Base-by-base conservation (phyloP, 228 moss, liverwort and hornwort species). In the Sphagnum magellanicum region DNA sequence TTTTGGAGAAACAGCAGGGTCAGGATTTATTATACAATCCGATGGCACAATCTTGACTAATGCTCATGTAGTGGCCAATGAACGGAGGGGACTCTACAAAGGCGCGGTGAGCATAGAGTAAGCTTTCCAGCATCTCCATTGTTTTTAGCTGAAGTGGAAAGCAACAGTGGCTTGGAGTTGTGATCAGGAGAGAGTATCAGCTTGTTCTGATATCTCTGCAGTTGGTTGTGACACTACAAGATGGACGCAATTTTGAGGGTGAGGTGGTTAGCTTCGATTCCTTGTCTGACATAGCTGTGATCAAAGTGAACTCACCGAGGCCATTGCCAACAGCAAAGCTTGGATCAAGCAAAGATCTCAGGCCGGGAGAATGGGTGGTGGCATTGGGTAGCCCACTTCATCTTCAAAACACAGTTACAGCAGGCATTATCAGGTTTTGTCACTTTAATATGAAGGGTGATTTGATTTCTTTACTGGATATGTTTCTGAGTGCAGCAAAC, bases 341-440 rank as follows among this genome's bases (percentile, higher is more conserved):
- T 75, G 96, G 93, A 70, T 83, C 86, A 5, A 93, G 91, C 75
- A 87, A 91, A 73, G 81, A 86, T 70, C 88, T 96, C 64, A 81
- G 96, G 80, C 89, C 91, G 70, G 96, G 93, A 76, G 96, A 96
- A 76, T 91, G 87, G 91, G 96, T 96, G 78, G 78, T 96, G 82
- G 93, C 96, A 68, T 74, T 96, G 70, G 96, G 93, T 73, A 96
- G 96, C 81, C 96, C 96, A 75, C 79, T 91, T 72, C 89, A 88
- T 85, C 86, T 96, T 74, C 91, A 91, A 72, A 96, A 96, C 75
- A 85, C 96, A 47, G 91, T 96, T 49, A 96, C 96, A 53, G 93
- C 86, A 73, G 93, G 96, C 52, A 96, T 96, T 73, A 88, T 96
- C 71, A 92, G 96, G 93, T 96, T 84, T 32, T 32, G 32, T 32